Percentiles rank a stretch among this genome's conserved stretches.
These are phyloP conservation scores for Microdochium bolleyi DNA, from an alignment of 2,329 filamentous ascomycete genomes.

Conservation along the genomic window DNA sequence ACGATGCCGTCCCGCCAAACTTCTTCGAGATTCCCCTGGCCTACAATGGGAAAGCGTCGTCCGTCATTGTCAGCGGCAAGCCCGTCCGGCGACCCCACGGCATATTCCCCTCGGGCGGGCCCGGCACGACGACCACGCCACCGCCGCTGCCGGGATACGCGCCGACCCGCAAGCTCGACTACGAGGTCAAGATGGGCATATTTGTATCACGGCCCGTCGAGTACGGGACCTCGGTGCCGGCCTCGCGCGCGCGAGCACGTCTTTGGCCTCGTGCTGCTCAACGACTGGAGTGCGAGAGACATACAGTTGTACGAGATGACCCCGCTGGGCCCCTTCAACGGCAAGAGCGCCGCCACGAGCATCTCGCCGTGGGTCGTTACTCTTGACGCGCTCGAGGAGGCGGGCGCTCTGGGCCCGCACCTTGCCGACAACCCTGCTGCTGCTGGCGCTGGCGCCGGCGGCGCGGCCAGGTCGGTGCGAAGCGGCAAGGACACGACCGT, in stretches of 20 bases:
- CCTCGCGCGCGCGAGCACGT: not conserved
- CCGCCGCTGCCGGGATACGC: no score
- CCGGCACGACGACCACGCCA: no score
- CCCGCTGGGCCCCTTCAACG: conserved; percentile 52
- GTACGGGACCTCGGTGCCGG: not conserved
- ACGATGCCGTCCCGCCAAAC: not conserved
- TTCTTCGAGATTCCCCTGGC: not conserved
- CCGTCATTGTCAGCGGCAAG: not conserved
- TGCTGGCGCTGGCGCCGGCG: no score
- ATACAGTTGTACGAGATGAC: conserved; percentile 55
- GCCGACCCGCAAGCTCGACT: not conserved
- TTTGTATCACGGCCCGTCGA: not conserved
- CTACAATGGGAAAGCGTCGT: not conserved
- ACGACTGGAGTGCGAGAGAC: conserved; percentile 22
- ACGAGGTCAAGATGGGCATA: not conserved
- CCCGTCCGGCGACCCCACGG: not conserved
- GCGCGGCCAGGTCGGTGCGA: no score
- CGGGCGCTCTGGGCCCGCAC: no score
- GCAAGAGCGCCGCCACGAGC: conserved; percentile 51
- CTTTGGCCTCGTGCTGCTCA: not conserved
- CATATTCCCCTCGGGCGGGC: no score
- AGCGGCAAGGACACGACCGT: no score
- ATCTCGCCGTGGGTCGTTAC: conserved; percentile 57
- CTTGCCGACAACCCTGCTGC: no score
- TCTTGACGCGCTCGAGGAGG: conserved; percentile 43